Conservation (phyloP, 1,284 basidiomycete species). For the Ceratobasidium sp. region DNA sequence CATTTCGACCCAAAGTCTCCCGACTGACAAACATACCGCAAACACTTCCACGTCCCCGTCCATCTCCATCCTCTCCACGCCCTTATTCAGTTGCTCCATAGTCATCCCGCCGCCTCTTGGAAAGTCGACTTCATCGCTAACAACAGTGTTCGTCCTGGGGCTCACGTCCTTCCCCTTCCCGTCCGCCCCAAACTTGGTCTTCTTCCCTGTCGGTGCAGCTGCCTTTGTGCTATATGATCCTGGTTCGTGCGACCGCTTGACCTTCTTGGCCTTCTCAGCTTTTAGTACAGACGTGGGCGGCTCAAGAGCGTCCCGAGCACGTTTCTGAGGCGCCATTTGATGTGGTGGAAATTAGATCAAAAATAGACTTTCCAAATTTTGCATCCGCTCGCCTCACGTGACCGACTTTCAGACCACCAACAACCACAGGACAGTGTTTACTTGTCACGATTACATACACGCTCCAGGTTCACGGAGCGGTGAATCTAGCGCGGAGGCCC, state of each 20-base stretch:
- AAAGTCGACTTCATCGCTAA: constrained; percentile 87
- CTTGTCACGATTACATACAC: no score
- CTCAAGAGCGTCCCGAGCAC: constrained; percentile 19
- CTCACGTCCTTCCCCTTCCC: constrained; percentile 37
- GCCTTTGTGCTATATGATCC: constrained; percentile 30
- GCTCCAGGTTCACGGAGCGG: no score
- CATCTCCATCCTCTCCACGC: constrained; percentile 30
- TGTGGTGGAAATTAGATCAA: constrained; percentile 19
- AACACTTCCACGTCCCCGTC: constrained; percentile 22
- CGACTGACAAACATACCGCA: constrained; percentile 1
- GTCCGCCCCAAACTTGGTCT: constrained; percentile 35
- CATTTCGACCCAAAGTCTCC: neutral
- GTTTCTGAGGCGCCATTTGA: constrained; percentile 42
- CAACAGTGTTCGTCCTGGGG: neutral
- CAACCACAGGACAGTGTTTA: no score
- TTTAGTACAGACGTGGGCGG: constrained; percentile 6
- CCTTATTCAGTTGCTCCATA: constrained; percentile 31
- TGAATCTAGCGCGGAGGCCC: no score
- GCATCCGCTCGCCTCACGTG: neutral
- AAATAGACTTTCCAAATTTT: constrained; percentile 43
- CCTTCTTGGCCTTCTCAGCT: constrained; percentile 30
- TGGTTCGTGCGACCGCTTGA: constrained; percentile 35
- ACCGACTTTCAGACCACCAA: neutral
- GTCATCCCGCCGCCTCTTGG: constrained; percentile 83
- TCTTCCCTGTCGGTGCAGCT: constrained; percentile 37